phyloP scores from a whole-genome alignment of 2,329 filamentous ascomycete genomes.

The Aspergillus sp. region DNA sequence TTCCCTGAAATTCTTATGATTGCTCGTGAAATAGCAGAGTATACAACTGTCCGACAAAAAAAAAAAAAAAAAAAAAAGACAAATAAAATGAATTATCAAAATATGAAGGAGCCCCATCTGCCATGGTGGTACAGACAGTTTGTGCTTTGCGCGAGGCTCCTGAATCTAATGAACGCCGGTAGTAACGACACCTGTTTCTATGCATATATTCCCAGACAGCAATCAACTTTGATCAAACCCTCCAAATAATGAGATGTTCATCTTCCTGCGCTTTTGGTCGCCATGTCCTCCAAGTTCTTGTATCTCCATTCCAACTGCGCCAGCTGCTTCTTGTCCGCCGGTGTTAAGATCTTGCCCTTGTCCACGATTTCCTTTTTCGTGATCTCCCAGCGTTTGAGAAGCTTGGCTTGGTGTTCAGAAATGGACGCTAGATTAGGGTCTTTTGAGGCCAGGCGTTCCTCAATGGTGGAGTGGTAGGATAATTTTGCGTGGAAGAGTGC shows the following conservation, averaged over 20 bases:
- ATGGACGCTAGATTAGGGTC: slow-evolving; percentile 30
- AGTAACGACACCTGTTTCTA: slow-evolving; percentile 14
- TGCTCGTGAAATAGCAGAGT: not conserved
- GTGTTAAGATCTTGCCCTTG: slow-evolving; percentile 24
- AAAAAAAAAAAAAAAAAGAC: not conserved
- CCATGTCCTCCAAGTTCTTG: slow-evolving; percentile 26
- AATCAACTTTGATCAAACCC: not conserved
- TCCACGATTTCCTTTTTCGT: slow-evolving; percentile 29
- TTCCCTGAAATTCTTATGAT: not conserved
- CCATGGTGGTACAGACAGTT: not conserved
- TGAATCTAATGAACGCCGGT: slow-evolving; percentile 22
- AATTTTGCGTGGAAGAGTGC: slow-evolving; percentile 32
- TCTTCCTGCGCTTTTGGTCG: slow-evolving; percentile 18
- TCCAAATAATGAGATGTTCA: not conserved
- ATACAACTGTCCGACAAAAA: not conserved
- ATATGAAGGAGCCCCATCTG: not conserved
- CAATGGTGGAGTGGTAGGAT: slow-evolving; percentile 30
- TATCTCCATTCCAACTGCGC: slow-evolving; percentile 32
- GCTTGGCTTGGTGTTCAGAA: slow-evolving; percentile 26
- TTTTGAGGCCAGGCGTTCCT: slow-evolving; percentile 25
- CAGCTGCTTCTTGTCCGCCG: slow-evolving; percentile 27
- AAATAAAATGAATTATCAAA: slow-evolving; percentile 1
- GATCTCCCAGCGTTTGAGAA: slow-evolving; percentile 33
- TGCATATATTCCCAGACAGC: not conserved
- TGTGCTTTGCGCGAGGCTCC: slow-evolving; percentile 6